phyloP scores from a whole-genome alignment of 1,284 basidiomycete species.

The Grifola frondosa region DNA sequence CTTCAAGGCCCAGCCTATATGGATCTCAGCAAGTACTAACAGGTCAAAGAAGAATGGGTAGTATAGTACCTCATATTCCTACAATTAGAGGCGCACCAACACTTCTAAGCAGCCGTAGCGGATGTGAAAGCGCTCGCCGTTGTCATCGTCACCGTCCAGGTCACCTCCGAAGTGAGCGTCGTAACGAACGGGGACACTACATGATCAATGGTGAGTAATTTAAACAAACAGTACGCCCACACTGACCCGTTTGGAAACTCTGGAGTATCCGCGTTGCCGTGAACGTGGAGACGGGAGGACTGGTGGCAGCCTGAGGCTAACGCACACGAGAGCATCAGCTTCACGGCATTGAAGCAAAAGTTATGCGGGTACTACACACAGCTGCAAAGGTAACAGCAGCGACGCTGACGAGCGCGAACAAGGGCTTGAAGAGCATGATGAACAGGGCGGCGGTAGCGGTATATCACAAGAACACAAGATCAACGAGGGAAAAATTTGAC shows the following conservation, averaged over 20 bases:
- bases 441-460: background rate
- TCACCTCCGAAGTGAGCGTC: too few species aligned
- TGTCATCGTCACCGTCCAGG: too few species aligned
- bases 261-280: conserved; percentile 13
- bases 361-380: conserved; percentile 1
- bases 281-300: conserved; percentile 7
- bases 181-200: too few species aligned
- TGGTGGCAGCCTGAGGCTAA: background rate
- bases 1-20: too few species aligned
- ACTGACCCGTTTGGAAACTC: conserved; percentile 14
- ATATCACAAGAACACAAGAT: background rate
- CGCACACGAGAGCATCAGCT: background rate
- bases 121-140: too few species aligned
- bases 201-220: too few species aligned
- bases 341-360: background rate
- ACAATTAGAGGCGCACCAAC: too few species aligned
- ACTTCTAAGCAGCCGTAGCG: too few species aligned
- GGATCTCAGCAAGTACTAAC: too few species aligned
- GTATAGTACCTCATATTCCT: too few species aligned
- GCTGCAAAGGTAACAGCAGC: conserved; percentile 13
- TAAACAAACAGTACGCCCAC: too few species aligned
- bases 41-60: too few species aligned
- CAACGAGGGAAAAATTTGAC: background rate
- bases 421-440: conserved; percentile 18
- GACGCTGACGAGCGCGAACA: conserved; percentile 15